Evolutionary conservation across 2,329 filamentous ascomycete genomes (phyloP), one percentile per base, ranked within the genome.

Genomic region (Penicillium hesseltinei): DNA sequence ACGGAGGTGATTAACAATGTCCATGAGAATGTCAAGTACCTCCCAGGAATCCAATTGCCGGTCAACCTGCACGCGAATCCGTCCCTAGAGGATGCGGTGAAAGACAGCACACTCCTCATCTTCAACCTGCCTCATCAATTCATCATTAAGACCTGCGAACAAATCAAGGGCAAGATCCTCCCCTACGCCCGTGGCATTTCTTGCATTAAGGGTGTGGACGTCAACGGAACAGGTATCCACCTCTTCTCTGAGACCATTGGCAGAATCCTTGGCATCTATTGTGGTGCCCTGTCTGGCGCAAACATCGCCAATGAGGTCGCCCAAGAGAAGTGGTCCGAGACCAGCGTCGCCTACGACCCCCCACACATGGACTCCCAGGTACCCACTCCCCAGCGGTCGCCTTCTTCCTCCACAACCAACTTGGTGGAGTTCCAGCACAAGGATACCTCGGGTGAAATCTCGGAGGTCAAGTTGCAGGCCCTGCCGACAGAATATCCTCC

Each of bases 1-100:
- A 96, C 94, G 8, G 76, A 85, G 51, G 78, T 99, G 67, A 96
- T 99, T 84, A 99, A 99, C 81, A 84, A 82, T 44, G 79, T 89
- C 70, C 92, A 97, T 79, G 94, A 99, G 80, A 99, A 99, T 77
- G 83, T 96, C 79, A 99, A 97, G 78, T 99, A 99, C 79, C 88
- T 99, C 10, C 91, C 93, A n/a, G 86, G 86, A 68, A 90, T 99
- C 71, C 80, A 83, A 33, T 84, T 99, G 2, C 94, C 94, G 4
- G 69, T 81, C 60, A 99, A 99, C 74, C 62, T 77, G 36, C 71
- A 71, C 56, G 75, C 75, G 56, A 77, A 77, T 57, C 75, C 75
- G 13, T 76, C 73, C 11, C 80, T 77, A 46, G 73, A 75, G 57
- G 90, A 92, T 60, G 85, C 94, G 19, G 93, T 94, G 71, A 86